phyloP scores from a whole-genome alignment of 176 grass and related monocot species.

The Bromus sterilis region DNA sequence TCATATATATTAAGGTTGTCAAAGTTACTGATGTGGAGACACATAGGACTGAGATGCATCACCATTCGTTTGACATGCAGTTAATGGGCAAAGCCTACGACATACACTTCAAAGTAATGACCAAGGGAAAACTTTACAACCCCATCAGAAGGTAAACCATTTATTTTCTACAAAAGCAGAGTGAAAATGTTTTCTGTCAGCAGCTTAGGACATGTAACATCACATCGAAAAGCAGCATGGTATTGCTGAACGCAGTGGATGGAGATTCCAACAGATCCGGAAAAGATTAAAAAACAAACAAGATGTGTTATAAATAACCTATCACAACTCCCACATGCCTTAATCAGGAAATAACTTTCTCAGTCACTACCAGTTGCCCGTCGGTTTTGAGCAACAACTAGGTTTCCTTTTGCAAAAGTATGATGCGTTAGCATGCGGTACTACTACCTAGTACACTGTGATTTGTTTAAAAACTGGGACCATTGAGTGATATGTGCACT shows the following conservation, averaged over 20 bases:
- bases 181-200: not conserved
- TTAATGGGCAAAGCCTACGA: not conserved
- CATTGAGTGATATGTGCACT: not conserved
- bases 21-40: not conserved
- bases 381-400: conserved; percentile 18
- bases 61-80: not conserved
- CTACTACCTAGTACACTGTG: conserved; percentile 21
- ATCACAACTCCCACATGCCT: conserved; percentile 38
- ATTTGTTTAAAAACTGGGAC: conserved; percentile 23
- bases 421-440: conserved; percentile 2
- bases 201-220: not conserved
- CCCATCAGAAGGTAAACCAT: not conserved
- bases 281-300: not conserved
- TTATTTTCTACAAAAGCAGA: not conserved
- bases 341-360: conserved; percentile 32
- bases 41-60: not conserved
- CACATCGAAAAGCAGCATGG: not conserved
- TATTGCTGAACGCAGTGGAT: not conserved
- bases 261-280: conserved; percentile 3
- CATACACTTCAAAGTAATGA: not conserved
- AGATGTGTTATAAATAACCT: conserved; percentile 35
- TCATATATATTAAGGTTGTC: not conserved
- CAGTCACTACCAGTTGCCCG: conserved; percentile 26
- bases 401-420: conserved; percentile 19
- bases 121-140: not conserved